These are phyloP conservation scores for Trichothecium sympodiale DNA, from an alignment of 2,329 filamentous ascomycete species.

Conservation along the genomic window DNA sequence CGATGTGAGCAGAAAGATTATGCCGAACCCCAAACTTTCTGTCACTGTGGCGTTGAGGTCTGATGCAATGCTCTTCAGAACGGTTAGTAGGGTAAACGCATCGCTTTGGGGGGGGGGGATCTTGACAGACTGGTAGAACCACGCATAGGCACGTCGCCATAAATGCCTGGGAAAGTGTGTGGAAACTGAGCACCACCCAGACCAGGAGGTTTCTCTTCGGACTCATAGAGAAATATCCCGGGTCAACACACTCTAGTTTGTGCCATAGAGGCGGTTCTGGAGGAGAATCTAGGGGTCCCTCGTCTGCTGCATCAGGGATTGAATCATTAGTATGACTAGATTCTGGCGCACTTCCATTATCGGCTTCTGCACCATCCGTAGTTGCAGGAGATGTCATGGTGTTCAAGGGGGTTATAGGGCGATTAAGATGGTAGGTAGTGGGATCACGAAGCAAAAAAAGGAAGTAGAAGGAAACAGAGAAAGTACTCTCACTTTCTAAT, in stretches of 20 bases:
- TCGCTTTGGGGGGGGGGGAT: not conserved
- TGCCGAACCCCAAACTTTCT: slow-evolving; percentile 31
- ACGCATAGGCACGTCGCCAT: slow-evolving; percentile 17
- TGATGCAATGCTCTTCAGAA: slow-evolving; percentile 8
- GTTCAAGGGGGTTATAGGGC: no score
- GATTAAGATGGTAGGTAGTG: no score
- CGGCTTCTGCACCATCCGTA: no score
- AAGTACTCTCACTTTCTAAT: no score
- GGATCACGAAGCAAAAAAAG: no score
- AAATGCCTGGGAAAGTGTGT: slow-evolving; percentile 13
- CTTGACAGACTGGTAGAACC: slow-evolving; percentile 12
- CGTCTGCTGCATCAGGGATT: no score
- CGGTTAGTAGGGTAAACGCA: not conserved
- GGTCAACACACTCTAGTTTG: not conserved
- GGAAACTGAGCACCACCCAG: slow-evolving; percentile 10
- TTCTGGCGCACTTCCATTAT: no score
- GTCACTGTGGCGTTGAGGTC: slow-evolving; percentile 15
- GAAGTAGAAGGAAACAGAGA: no score
- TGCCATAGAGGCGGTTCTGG: not conserved
- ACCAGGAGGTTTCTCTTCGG: slow-evolving; percentile 8
- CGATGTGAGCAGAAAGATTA: slow-evolving; percentile 56
- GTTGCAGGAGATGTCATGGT: no score
- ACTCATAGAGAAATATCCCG: not conserved
- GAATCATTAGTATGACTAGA: no score
- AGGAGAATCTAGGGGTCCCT: no score